Percentiles rank a stretch among this genome's conserved stretches.
Evolutionary conservation across 225 moss, liverwort and hornwort species (phyloP).

Genomic region (Sphagnum tenellum): DNA sequence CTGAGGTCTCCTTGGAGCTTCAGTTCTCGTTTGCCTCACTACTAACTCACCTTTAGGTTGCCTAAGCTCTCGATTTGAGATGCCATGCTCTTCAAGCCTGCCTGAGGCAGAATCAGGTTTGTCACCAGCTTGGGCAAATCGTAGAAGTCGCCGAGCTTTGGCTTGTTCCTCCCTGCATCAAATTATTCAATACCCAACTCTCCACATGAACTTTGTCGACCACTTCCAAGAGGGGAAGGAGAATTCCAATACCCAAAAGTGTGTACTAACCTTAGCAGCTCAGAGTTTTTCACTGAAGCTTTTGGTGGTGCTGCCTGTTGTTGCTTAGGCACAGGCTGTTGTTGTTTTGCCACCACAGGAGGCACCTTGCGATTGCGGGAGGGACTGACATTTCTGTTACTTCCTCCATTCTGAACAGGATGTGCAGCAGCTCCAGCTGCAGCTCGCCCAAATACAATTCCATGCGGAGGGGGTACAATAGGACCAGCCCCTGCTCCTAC

Average conservation of each 20-base stretch:
- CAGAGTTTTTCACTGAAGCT: conserved; percentile 14
- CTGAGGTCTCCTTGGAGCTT: conserved; percentile 9
- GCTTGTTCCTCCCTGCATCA: conserved; percentile 41
- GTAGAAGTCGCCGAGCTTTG: conserved; percentile 45
- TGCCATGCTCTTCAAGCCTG: conserved; percentile 20
- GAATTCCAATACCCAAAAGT: too few relatives aligned
- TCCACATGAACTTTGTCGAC: conserved; percentile 11
- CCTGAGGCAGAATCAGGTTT: conserved; percentile 16
- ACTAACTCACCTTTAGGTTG: conserved; percentile 7
- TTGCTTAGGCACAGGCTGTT: conserved; percentile 17
- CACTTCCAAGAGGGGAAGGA: too few relatives aligned
- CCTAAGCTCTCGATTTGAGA: conserved; percentile 30
- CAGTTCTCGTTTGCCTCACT: conserved; percentile 9
- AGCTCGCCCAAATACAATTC: conserved; percentile 49
- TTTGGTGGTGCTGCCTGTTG: conserved; percentile 5
- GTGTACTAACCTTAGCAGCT: conserved; percentile 36
- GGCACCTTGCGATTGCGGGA: conserved; percentile 28
- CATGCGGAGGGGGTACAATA: conserved; percentile 30
- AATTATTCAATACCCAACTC: conserved; percentile 4
- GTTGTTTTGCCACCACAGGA: not conserved
- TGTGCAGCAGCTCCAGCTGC: conserved; percentile 27
- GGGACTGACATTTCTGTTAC: conserved; percentile 35
- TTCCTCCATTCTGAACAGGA: conserved; percentile 7
- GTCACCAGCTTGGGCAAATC: conserved; percentile 40
- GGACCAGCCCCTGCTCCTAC: conserved; percentile 41